Evolutionary conservation across 1,139 yeast genomes (phyloP), one percentile per base, ranked within the genome.

Genomic region (Insectozyma bohioensis): DNA sequence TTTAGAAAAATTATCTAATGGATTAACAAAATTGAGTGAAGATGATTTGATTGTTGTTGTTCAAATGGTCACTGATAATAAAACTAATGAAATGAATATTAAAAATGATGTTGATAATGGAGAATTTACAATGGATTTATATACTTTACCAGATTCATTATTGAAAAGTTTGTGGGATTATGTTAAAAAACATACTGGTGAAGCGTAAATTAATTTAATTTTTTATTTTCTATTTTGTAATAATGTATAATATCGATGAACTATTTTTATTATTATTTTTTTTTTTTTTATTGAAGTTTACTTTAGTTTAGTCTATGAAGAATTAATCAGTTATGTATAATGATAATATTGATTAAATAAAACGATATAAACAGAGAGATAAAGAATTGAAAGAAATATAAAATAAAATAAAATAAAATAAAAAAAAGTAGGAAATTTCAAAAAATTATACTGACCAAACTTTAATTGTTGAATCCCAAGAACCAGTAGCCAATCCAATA

Each of bases 71-170:
- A 88, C 95, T 34, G 97, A 92, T 59, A 92, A 92, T 63, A 80
- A 87, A 59, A 88, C 97, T 12, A 81, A 86, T 30, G 97, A 92
- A 38, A 92, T 92, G 96, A 88, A 85, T 61, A 85, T 92, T 52
- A 88, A 90, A 57, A 92, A 92, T 61, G 96, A 92, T 55, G 90
- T 86, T 33, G 97, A 90, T 44, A 94, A 87, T 51, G 98, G 98
- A 31, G 98, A 92, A 65, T 92, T 92, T 59, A 90, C 95, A 39
- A 87, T 92, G 85, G 98, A 92, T 62, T 72, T 92, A 50, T 90
- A 80, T 59, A 90, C 97, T 26, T 72, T 92, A 48, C 98, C 98
- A 13, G 97, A 90, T 56, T 80, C 87, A 26, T 71, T 92, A 56
- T 75, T 92, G 59, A 87, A 85, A 63, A 85, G 95, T 72, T 72